Base-by-base conservation (phyloP, 2,329 filamentous ascomycete species). In the Fonsecaea multimorphosa region DNA sequence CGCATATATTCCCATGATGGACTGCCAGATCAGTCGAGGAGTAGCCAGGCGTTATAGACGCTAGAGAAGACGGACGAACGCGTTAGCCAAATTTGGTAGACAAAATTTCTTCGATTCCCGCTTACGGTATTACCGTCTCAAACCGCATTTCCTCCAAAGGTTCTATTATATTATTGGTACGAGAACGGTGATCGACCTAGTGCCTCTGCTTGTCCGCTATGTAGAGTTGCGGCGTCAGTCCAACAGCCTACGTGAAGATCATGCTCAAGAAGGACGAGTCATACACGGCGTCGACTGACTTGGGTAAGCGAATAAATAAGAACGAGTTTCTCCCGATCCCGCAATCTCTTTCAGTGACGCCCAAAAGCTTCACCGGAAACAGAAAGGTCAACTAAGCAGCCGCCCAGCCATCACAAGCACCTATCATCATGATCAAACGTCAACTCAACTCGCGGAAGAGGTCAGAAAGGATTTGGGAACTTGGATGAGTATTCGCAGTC, bases 241-340 rank as follows among this genome's bases (percentile, higher is more conserved):
- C 73, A 1, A 63, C 68, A 0, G 72, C 78, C 0, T 79, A 76
- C 9, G 76, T 77, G 49, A 78, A 78, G 11, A 73, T 83, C 16
- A 66, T 78, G 19, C 22, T 72, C 19, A 74, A 74, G 22, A 74
- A 78, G 36, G 76, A 80, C 0, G 78, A 80, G 56, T 74, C 79
- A 0, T 72, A 81, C 63, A 78, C 77, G 1, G 77, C 73, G 1
- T 82, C 82, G 0, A 83, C 82, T 0, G 82, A 84, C 71, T 83
- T 83, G 82, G 61, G 61, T 58, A 52, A 63, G 61, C 4, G 14
- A 19, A n/a, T n/a, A 8, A 44, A 38, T 38, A 1, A 31, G 12
- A 9, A n/a, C n/a, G n/a, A n/a, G n/a, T n/a, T n/a, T n/a, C n/a
- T n/a, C n/a, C n/a, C n/a, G n/a, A n/a, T n/a, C n/a, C n/a, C n/a